These are phyloP conservation scores for Phytophthora sojae DNA, from an alignment of 352 stramenopile species.

Conservation along the genomic window DNA sequence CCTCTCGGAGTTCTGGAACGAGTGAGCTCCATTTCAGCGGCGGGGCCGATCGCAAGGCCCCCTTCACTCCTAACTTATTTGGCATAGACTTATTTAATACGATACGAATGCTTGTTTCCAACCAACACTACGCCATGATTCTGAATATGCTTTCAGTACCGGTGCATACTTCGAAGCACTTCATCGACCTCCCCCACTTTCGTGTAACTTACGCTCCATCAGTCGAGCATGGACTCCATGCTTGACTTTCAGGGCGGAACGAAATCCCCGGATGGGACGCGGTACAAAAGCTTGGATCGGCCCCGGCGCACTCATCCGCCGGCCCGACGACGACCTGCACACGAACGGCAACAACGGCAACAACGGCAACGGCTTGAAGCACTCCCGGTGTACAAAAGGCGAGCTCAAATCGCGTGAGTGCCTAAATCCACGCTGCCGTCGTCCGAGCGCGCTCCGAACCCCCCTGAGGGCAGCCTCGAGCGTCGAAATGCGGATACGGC, in stretches of 20 bases:
- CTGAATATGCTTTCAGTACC: too few species aligned
- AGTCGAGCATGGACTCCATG: background rate
- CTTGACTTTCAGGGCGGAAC: background rate
- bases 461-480: background rate
- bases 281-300: conserved; percentile 23
- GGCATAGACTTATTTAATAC: conserved; percentile 48
- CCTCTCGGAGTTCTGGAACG: conserved; percentile 80
- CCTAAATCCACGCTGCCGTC: conserved; percentile 14
- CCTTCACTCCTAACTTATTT: conserved; percentile 41
- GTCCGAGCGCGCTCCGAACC: background rate
- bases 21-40: conserved; percentile 24
- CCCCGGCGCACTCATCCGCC: conserved; percentile 6
- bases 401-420: conserved; percentile 25
- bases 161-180: too few species aligned
- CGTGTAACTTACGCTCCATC: too few species aligned
- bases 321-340: conserved; percentile 12
- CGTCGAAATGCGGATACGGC: background rate
- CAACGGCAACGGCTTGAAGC: conserved; percentile 8
- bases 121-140: background rate
- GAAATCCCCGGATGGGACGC: conserved; percentile 32
- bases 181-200: too few species aligned
- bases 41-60: conserved; percentile 27
- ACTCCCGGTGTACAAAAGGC: conserved; percentile 9
- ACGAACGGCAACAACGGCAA: background rate
- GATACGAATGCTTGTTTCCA: conserved; percentile 5